Base-by-base conservation (phyloP, 129 eudicot species). In the Solidago caesia region DNA sequence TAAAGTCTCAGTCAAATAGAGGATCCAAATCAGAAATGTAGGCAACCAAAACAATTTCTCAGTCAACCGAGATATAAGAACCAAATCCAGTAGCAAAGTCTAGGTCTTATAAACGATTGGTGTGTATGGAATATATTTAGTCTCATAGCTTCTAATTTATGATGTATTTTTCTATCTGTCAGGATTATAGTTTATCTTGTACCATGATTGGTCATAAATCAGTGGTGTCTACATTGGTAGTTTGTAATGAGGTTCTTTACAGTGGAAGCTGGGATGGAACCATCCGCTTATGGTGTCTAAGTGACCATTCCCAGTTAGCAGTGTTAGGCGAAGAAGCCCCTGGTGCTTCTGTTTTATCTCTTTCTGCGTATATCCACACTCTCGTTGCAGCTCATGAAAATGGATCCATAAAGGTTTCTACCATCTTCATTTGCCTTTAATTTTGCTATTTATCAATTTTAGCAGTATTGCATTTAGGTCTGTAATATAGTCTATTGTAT, bases 251-350 rank as follows among this genome's bases (percentile, higher is more conserved):
- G 57, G 86, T 89, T 79, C 90, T 92, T 27, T 92, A 87, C 48
- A 93, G 98, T 78, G 98, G 98, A 76, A 93, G 98, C 72, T 93
- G 98, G 98, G 98, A 93, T 75, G 98, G 98, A 76, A 87, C 96
- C 29, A 85, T 93, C 25, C 86, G 96, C 5, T 63, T 93, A 82
- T 93, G 98, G 98, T 76, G 86, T 75, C 90, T 93, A 47, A 82
- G 84, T 78, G 96, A 93, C 76, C 98, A 93, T 61, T 88, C 89
- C 70, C 89, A 91, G 49, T 78, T 93, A 82, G 77, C 92, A 7
- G 90, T 90, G 25, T 77, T 93, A 52, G 96, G 87, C 39, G 98
- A 88, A 67, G 92, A 82, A 65, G 72, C 67, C 53, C 82, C 85
- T 46, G 85, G 88, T 44, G 87, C 81, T 42, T 87, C 98, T 46